A percentile compares a stretch with the other conserved stretches of the same genome.
These are phyloP conservation scores for Primulina huaijiensis DNA, from an alignment of 257 asterid genomes.

Conservation along the genomic window DNA sequence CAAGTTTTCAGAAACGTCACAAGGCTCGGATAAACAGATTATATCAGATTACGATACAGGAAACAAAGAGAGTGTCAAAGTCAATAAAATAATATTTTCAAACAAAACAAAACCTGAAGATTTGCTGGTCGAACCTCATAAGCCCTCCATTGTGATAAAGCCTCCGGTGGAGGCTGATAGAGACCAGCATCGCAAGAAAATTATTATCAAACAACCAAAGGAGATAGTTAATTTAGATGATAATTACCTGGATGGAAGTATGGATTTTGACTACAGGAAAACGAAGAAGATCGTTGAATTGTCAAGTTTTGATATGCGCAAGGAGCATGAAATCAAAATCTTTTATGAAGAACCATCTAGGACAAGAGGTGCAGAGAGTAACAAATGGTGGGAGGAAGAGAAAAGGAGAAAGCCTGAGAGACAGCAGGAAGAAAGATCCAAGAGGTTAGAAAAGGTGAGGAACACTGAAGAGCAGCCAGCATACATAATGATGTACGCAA, in stretches of 20 bases:
- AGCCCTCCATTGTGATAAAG: slow-evolving; percentile 66
- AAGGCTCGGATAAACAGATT: slow-evolving; percentile 67
- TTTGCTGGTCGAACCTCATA: slow-evolving; percentile 52
- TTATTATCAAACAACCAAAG: slow-evolving; percentile 71
- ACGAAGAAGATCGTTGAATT: slow-evolving; percentile 76
- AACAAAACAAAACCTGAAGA: slow-evolving; percentile 72
- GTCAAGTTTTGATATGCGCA: slow-evolving; percentile 57
- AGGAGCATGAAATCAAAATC: slow-evolving; percentile 41
- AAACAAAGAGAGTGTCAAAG: slow-evolving; percentile 56
- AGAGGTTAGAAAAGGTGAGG: slow-evolving; percentile 53
- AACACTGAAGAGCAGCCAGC: slow-evolving; percentile 62
- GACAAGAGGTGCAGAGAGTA: slow-evolving; percentile 61
- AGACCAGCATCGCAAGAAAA: slow-evolving; percentile 76
- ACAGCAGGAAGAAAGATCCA: slow-evolving; percentile 54
- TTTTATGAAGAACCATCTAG: slow-evolving; percentile 52
- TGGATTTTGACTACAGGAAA: slow-evolving; percentile 66
- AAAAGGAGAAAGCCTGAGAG: slow-evolving; percentile 55
- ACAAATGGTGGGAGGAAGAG: slow-evolving; percentile 58
- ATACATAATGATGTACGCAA: slow-evolving; percentile 61
- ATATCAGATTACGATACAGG: slow-evolving; percentile 69
- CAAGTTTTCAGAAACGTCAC: slow-evolving; percentile 70
- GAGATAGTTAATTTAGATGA: slow-evolving; percentile 69
- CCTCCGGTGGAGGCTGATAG: slow-evolving; percentile 72
- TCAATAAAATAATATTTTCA: slow-evolving; percentile 74
- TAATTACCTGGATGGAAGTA: slow-evolving; percentile 82